phyloP scores from a whole-genome alignment of 2,329 filamentous ascomycete species.

The Aspergillus aculeatus region DNA sequence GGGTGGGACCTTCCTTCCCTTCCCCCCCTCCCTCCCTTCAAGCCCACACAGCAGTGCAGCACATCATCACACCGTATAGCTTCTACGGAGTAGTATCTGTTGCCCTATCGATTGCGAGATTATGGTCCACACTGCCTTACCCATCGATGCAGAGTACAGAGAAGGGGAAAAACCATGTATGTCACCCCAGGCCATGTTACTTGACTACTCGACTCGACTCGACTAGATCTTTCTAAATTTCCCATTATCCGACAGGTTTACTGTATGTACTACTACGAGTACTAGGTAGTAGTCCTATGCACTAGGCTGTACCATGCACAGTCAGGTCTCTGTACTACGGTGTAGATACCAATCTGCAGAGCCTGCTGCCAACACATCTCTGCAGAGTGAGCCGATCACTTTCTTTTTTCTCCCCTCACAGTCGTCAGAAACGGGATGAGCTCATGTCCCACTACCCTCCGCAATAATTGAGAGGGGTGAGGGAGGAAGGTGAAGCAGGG shows the following conservation, averaged over 20 bases:
- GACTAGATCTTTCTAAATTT: neutral
- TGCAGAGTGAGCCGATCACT: conserved; percentile 18
- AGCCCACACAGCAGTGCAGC: neutral
- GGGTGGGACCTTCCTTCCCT: conserved; percentile 4
- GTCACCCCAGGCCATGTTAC: too few species aligned
- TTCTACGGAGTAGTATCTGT: neutral
- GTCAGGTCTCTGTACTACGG: conserved; percentile 1
- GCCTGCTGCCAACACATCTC: conserved; percentile 29
- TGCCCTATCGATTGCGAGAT: neutral
- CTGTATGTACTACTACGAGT: neutral
- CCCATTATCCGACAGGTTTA: neutral
- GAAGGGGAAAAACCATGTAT: too few species aligned
- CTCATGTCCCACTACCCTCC: conserved; percentile 6
- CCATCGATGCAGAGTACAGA: neutral
- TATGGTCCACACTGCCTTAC: neutral
- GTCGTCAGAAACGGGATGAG: neutral
- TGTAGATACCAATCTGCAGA: conserved; percentile 25
- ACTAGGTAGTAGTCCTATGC: neutral
- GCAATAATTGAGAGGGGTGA: neutral
- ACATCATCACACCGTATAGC: neutral
- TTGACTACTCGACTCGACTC: neutral
- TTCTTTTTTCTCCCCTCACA: neutral
- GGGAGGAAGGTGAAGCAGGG: neutral
- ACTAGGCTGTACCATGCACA: neutral
- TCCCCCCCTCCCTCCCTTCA: neutral